phyloP scores from a whole-genome alignment of 176 grass and related monocot genomes.

The Triticum monococcum region DNA sequence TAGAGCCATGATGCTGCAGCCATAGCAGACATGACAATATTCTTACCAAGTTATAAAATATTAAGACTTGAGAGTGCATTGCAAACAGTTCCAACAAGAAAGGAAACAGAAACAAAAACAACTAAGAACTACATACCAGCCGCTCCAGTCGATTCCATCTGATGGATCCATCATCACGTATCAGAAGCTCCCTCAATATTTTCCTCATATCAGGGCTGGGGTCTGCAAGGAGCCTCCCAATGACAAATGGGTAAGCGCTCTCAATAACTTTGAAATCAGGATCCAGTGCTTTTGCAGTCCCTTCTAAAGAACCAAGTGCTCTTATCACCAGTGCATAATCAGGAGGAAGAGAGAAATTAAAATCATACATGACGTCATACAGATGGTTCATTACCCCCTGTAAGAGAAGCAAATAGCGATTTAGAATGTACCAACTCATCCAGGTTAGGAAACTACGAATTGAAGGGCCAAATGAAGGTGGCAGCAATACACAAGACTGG shows the following conservation, averaged over 20 bases:
- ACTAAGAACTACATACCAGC: slow-evolving; percentile 45
- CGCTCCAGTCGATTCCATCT: slow-evolving; percentile 91
- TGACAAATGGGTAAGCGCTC: slow-evolving; percentile 92
- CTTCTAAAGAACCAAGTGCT: slow-evolving; percentile 94
- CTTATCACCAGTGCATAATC: slow-evolving; percentile 97
- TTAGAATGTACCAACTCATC: slow-evolving; percentile 2
- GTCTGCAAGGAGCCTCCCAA: slow-evolving; percentile 86
- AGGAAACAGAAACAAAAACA: slow-evolving; percentile 15
- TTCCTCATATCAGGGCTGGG: slow-evolving; percentile 93
- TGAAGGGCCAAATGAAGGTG: not conserved
- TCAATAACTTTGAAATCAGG: slow-evolving; percentile 93
- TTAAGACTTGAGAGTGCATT: not conserved
- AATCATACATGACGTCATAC: slow-evolving; percentile 96
- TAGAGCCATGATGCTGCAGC: not conserved
- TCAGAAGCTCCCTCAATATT: slow-evolving; percentile 82
- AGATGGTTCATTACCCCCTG: slow-evolving; percentile 88
- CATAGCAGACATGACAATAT: not conserved
- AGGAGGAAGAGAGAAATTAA: slow-evolving; percentile 91
- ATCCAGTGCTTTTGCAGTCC: slow-evolving; percentile 95
- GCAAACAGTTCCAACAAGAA: not conserved
- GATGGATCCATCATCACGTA: slow-evolving; percentile 85
- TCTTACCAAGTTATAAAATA: not conserved
- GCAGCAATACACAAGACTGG: not conserved
- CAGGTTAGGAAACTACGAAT: not conserved
- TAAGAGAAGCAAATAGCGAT: slow-evolving; percentile 16